These are phyloP conservation scores for Penicillium brevicompactum DNA, from an alignment of 2,329 filamentous ascomycete genomes.

Conservation along the genomic window DNA sequence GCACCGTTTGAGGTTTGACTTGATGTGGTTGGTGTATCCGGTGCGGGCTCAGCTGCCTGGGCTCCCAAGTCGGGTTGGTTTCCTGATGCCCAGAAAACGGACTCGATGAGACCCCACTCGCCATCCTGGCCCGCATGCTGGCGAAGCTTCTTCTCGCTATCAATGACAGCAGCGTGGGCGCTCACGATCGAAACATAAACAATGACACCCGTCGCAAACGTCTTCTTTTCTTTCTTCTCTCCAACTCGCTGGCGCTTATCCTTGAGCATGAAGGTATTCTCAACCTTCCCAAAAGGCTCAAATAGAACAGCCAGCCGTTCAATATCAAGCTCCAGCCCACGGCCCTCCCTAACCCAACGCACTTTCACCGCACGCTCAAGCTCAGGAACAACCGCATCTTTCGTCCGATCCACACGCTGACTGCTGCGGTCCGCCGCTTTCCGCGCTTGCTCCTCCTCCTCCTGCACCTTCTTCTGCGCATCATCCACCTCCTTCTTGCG, in stretches of 20 bases:
- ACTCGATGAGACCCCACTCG: conserved; percentile 55
- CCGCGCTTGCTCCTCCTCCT: conserved; percentile 48
- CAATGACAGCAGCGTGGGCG: conserved; percentile 58
- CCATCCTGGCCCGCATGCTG: conserved; percentile 28
- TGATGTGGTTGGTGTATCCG: not conserved
- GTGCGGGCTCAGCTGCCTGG: conserved; percentile 22
- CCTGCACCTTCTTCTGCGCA: conserved; percentile 38
- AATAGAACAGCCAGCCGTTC: conserved; percentile 53
- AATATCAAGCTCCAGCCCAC: conserved; percentile 50
- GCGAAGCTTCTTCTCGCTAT: conserved; percentile 45
- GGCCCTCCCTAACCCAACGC: conserved; percentile 55
- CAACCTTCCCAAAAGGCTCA: conserved; percentile 57
- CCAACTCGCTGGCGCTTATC: conserved; percentile 57
- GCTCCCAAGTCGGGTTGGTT: conserved; percentile 53
- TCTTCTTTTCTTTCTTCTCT: conserved; percentile 54
- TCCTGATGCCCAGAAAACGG: conserved; percentile 57
- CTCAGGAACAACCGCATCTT: conserved; percentile 50
- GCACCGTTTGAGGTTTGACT: conserved; percentile 11
- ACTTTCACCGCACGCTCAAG: conserved; percentile 62
- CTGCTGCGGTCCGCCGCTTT: conserved; percentile 37
- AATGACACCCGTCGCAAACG: conserved; percentile 56
- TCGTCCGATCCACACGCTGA: conserved; percentile 36
- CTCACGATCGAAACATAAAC: conserved; percentile 61
- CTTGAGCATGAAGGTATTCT: conserved; percentile 57
- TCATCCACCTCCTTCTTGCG: conserved; percentile 49